Evolutionary conservation across 2,329 filamentous ascomycete genomes (phyloP), one percentile per base, ranked within the genome.

Genomic region (Penicillium sp.): DNA sequence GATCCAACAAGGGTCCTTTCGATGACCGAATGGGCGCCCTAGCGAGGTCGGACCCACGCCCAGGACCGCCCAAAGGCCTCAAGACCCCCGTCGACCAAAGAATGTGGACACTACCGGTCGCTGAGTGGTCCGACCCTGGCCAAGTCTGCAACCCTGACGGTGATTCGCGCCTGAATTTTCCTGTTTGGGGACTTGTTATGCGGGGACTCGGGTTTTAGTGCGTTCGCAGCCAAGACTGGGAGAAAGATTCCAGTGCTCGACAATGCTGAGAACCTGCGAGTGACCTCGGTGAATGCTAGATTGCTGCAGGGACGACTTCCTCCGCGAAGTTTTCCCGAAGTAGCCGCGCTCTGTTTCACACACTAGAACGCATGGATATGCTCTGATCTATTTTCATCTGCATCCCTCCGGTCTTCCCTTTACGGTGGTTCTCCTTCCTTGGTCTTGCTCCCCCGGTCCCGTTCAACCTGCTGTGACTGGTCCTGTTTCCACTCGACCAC

Each of bases 91-190:
- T 16, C 13, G 41, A 26, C 41, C 41, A 6, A 42, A 39, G 42
- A 29, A 48, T 15, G 21, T 42, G 28, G 26, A 34, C 24, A 16
- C 31, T 29, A 6, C 23, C 3, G 23, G 23, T 16, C n/a, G 29
- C 7, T 57, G 29, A 60, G 49, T 58, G 57, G 58, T 33, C 56
- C 52, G 53, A 31, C 44, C 54, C 57, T 58, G 49, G 43, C 43
- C 50, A 41, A 28, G 29, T 56, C 51, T 58, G 55, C 49, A 48
- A 53, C 52, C 58, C 56, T 57, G 56, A 52, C 45, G 49, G 23
- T 6, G 60, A 62, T 63, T 54, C 16, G 39, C 53, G 53, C 13
- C 51, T 47, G n/a, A 26, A 42, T 29, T 52, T 59, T 6, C 60
- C 51, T 2, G 0, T 46, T 56, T 42, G 0, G 51, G 46, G 5